Evolutionary conservation across 148 eudicot species (phyloP), one percentile per base, ranked within the genome.

Genomic region (Chenopodium album): DNA sequence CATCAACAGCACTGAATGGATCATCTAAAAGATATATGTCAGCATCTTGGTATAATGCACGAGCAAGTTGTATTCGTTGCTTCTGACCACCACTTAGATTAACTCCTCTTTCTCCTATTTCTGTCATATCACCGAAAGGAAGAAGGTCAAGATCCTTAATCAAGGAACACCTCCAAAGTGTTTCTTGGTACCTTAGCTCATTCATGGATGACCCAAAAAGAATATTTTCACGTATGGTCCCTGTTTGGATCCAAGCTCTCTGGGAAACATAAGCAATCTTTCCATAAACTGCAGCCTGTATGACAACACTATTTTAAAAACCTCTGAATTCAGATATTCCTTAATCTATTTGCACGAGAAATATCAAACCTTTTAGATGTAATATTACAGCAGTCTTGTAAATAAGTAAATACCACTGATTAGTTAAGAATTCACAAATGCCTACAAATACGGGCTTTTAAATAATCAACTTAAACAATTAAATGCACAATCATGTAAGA

Each of bases 1-100:
- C 98, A 88, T 95, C 98, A 54, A 95, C 98, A 59, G 98, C 98
- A 76, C 98, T 95, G 82, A 95, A 95, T 29, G 98, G 98, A 83
- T 93, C 98, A 78, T 95, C 98, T 87, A 95, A 76, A 62, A 95
- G 94, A 88, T 92, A 95, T 66, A 93, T 86, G 76, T 93, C 98
- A 46, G 98, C 96, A 82, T 95, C 83, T 81, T 90, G 92, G 76
- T 95, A 95, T 37, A 95, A 84, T 28, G 98, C 98, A 70, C 97
- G 96, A 76, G 98, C 98, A 73, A 95, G 98, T 81, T 95, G 98
- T 71, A 95, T 90, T 26, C 98, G 79, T 73, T 93, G 98, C 87
- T 95, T 95, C 77, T 95, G 98, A n/a, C 98, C 97, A 79, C 98
- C 98, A 56, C 98, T 95, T 41, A 95, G 91, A 82, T 92, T 95